A percentile compares a stretch with the other conserved stretches of the same genome.
These are phyloP conservation scores for Daldinia childiae DNA, from an alignment of 495 filamentous ascomycete species.

Conservation along the genomic window DNA sequence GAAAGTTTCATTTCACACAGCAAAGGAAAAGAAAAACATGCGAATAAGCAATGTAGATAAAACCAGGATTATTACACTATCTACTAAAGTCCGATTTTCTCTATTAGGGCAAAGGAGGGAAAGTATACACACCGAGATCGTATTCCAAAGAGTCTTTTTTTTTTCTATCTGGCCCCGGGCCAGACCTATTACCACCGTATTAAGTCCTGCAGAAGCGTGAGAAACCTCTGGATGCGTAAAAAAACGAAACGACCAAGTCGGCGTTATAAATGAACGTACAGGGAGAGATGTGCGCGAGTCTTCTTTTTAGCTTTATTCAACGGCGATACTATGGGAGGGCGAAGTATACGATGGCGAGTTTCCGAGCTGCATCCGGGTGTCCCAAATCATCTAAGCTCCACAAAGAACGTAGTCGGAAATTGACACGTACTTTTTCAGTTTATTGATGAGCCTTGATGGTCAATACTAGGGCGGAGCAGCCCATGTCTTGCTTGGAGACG, in stretches of 20 bases:
- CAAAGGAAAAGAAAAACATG: neutral
- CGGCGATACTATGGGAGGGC: neutral
- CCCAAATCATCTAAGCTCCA: conserved; percentile 42
- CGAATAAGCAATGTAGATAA: neutral
- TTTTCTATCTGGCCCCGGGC: conserved; percentile 6
- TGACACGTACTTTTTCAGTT: conserved; percentile 46
- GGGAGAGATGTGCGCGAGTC: conserved; percentile 1
- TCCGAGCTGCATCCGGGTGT: conserved; percentile 33
- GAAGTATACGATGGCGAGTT: conserved; percentile 9
- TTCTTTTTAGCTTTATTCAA: neutral
- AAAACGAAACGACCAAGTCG: conserved; percentile 2
- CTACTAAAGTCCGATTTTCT: conserved; percentile 1
- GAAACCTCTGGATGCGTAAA: conserved; percentile 17
- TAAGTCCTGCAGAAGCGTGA: conserved; percentile 34
- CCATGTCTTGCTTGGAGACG: neutral
- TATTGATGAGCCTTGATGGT: neutral
- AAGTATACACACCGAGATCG: conserved; percentile 43
- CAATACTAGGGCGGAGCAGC: neutral
- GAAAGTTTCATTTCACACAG: neutral
- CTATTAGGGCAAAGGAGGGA: conserved; percentile 1
- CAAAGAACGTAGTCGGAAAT: conserved; percentile 39
- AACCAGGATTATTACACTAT: conserved; percentile 6
- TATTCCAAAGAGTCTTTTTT: conserved; percentile 13
- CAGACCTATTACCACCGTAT: neutral
- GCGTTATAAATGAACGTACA: conserved; percentile 14